Evolutionary conservation across 352 stramenopile genomes (phyloP), one percentile per base, ranked within the genome.

Genomic region (Globisporangium lucens): DNA sequence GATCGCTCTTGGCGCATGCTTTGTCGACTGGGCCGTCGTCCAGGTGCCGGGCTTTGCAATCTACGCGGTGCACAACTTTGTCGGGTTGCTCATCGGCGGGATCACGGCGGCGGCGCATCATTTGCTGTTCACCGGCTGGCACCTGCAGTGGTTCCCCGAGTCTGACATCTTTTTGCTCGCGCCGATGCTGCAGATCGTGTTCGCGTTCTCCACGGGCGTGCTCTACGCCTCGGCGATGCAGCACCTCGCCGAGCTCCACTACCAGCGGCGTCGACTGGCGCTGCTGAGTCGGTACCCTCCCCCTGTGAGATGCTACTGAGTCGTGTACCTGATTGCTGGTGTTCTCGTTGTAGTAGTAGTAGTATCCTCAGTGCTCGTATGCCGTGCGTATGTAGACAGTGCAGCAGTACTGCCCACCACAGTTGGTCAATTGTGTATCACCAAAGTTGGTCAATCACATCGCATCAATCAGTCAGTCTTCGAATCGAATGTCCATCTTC

Each of bases 401-500:
- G 47, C 24, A 57, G 20, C 13, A 22, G 13, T 36, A 13, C 24
- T 22, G 24, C 24, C 24, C 52, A 38, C 24, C 24, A 35, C 9
- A 58, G 24, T 36, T 58, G 27, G 27, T 12, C 52, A 58, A 22
- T 36, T 9, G 20, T 9, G 9, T 66, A 24, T n/a, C n/a, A 52
- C 56, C 20, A 56, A 15, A 7, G 52, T n/a, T 47, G 38, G 22
- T 68, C 27, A 86, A 56, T 56, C 24, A 24, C 24, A 24, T 24
- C 22, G 29, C 33, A 20, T 35, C 22, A 56, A 30, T 38, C 24
- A 13, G 38, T 58, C 12, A 58, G 8, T 88, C 82, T 63, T 90
- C 82, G 53, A 90, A 88, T 17, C 79, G 78, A 49, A 90, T 55
- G 15, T 77, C 71, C 0, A 77, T 51, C n/a, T 62, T 30, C 2